These are phyloP conservation scores for Chlorella sp. DNA, from an alignment of 139 green algal genomes.

Conservation along the genomic window DNA sequence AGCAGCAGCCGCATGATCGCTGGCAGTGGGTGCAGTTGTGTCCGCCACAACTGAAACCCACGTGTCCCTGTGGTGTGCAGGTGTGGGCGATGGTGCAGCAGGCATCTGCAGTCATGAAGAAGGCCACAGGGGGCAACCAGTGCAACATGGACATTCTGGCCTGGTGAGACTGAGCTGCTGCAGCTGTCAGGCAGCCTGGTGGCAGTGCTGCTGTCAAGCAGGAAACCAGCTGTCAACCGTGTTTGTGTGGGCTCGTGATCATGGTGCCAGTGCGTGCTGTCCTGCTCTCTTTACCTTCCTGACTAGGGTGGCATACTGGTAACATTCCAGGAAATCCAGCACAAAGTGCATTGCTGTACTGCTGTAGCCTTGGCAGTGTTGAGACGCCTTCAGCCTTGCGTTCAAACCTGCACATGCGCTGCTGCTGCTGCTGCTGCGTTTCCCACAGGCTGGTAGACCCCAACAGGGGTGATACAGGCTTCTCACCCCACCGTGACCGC, in stretches of 20 bases:
- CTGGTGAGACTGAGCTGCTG: conserved; percentile 20
- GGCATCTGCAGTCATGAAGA: conserved; percentile 17
- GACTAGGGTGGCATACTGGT: no score
- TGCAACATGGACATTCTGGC: conserved; percentile 57
- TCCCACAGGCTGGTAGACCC: conserved; percentile 36
- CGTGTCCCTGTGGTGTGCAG: not conserved
- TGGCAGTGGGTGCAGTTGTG: not conserved
- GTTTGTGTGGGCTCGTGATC: not conserved
- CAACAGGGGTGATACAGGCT: conserved; percentile 28
- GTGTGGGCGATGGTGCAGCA: not conserved
- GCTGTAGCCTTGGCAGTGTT: not conserved
- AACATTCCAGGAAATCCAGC: not conserved
- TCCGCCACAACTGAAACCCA: not conserved
- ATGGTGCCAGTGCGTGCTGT: not conserved
- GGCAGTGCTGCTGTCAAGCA: not conserved
- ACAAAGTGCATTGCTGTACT: not conserved
- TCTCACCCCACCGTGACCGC: conserved; percentile 57
- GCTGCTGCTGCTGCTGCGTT: not conserved
- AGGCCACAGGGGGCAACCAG: conserved; percentile 35
- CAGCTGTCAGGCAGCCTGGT: not conserved
- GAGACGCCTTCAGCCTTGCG: not conserved
- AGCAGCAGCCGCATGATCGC: not conserved
- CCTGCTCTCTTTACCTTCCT: not conserved
- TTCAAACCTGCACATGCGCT: not conserved
- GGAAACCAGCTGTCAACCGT: not conserved